Conservation (phyloP, 768 basidiomycete species). For the Rhodotorula diobovata region DNA sequence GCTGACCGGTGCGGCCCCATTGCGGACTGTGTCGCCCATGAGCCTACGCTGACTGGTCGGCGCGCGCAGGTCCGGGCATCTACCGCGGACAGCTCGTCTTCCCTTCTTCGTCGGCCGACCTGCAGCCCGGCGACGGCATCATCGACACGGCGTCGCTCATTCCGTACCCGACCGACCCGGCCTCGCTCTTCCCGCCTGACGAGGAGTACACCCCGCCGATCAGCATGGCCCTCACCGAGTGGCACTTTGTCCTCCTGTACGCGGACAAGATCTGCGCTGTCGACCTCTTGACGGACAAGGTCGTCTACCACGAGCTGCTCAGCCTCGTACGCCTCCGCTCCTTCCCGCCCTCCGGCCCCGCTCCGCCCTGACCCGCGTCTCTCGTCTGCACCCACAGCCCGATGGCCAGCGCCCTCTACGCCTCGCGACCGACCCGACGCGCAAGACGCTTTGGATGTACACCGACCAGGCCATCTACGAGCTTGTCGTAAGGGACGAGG, state of each 20-base stretch:
- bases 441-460: conserved; percentile 89
- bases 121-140: conserved; percentile 62
- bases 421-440: conserved; percentile 74
- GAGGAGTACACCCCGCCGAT: conserved; percentile 55
- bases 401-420: conserved; percentile 67
- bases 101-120: conserved; percentile 35
- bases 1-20: conserved; percentile 73
- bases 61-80: conserved; percentile 66
- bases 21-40: not conserved
- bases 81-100: conserved; percentile 78
- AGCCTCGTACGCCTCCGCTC: conserved; percentile 56
- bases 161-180: conserved; percentile 59
- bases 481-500: conserved; percentile 76
- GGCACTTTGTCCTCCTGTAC: conserved; percentile 84
- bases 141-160: conserved; percentile 73
- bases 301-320: conserved; percentile 65
- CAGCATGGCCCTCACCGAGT: conserved; percentile 80
- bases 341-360: not conserved
- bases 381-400: conserved; percentile 56
- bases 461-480: conserved; percentile 86
- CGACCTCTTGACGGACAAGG: conserved; percentile 70
- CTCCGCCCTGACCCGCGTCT: not conserved
- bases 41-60: no score
- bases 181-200: conserved; percentile 42
- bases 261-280: conserved; percentile 70